Percentiles rank a stretch among this genome's conserved stretches.
Evolutionary conservation across 2,329 filamentous ascomycete genomes (phyloP).

Genomic region (Penicillium glabrum): DNA sequence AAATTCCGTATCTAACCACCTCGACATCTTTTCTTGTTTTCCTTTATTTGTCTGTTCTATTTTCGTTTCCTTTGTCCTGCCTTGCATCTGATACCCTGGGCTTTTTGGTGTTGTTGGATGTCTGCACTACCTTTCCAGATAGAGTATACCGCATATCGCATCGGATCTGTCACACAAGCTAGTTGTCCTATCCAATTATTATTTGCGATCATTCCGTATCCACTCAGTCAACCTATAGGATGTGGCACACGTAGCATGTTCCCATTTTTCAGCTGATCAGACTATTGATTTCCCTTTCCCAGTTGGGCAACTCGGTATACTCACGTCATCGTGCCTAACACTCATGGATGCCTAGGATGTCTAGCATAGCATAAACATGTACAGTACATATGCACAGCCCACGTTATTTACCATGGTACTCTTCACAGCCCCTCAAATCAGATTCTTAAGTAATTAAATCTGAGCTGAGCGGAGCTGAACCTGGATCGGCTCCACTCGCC

Average conservation of each 20-base stretch:
- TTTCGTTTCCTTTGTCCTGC: not conserved
- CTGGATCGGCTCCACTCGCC: slow-evolving; percentile 4
- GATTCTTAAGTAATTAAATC: not conserved
- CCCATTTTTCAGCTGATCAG: not conserved
- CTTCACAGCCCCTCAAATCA: not conserved
- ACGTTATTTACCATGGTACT: too few species aligned
- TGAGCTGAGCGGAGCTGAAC: not conserved
- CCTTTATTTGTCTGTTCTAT: not conserved
- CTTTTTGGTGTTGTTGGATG: slow-evolving; percentile 17
- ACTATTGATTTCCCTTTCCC: not conserved
- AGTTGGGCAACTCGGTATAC: not conserved
- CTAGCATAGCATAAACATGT: not conserved
- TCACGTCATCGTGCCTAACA: not conserved
- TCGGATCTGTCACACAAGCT: not conserved
- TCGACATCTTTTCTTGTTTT: slow-evolving; percentile 4
- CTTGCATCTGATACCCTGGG: slow-evolving; percentile 26
- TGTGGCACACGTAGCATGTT: not conserved
- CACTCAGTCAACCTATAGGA: not conserved
- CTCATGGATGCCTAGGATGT: not conserved
- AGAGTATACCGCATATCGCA: slow-evolving; percentile 5
- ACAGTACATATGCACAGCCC: not conserved
- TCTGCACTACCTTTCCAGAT: slow-evolving; percentile 6
- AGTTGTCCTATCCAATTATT: not conserved
- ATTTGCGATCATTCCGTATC: not conserved
- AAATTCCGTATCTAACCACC: slow-evolving; percentile 33